Base-by-base conservation (phyloP, 2,329 filamentous ascomycete genomes). In the Cladophialophora yegresii region DNA sequence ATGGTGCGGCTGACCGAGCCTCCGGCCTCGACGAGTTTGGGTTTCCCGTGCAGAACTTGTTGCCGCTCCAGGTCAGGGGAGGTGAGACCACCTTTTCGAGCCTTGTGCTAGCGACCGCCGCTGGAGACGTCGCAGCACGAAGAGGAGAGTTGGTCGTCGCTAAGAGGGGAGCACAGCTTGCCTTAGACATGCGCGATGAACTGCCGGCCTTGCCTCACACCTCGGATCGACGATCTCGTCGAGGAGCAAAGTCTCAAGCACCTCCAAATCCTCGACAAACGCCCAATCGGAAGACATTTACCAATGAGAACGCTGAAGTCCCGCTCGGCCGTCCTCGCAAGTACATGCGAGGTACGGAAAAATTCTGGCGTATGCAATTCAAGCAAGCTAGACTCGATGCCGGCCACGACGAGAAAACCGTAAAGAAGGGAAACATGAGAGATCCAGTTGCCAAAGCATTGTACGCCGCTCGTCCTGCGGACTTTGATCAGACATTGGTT, bases 71-170 rank as follows among this genome's bases (percentile, higher is more conserved):
- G 22, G 66, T 79, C 32, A 76, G 74, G 26, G 72, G 78, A 45
- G 81, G 80, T 7, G 73, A 78, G 62, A 76, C 77, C 13, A 78
- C 76, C 28, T 73, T 84, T 30, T 70, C 73, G n/a, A 77, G 81
- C 47, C 75, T 78, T 50, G 70, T 80, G 12, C 61, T 67, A 20
- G 60, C 63, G 7, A 72, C 69, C 16, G 75, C 74, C 20, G 75
- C 77, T 20, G 62, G 63, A 28, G 72, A 76, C 56, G 77, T 80
- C 66, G 58, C 67, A 30, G 58, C 72, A 43, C 77, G 76, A 9
- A 71, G 67, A 47, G 75, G 72, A 59, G 79, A 80, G 55, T 75
- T 75, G 6, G 66, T 73, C 30, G 61, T 73, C 43, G 59, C 69
- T n/a, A 71, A 77, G 65, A 74, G 75, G 12, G 72, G 67, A 45